These are phyloP conservation scores for Cylindrotheca fusiformis DNA, from an alignment of 108 stramenopile species.

Conservation along the genomic window DNA sequence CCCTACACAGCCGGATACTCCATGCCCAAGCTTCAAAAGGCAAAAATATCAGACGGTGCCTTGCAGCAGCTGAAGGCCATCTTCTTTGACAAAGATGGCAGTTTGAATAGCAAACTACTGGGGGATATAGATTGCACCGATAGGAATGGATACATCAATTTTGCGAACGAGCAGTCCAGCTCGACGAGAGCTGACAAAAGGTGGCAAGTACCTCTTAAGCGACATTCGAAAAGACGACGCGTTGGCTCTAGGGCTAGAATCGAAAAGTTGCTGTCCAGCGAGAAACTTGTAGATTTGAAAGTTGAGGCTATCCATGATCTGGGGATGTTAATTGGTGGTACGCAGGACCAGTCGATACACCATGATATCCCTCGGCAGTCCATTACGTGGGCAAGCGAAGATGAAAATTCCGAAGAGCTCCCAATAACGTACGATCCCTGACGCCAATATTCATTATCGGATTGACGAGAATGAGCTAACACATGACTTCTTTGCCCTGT, in stretches of 20 bases:
- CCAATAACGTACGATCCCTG: no score
- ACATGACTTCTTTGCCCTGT: no score
- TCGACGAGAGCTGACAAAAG: constrained; percentile 14
- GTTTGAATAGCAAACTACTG: constrained; percentile 9
- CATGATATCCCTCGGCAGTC: constrained; percentile 34
- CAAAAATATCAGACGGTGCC: constrained; percentile 2
- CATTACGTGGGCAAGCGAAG: constrained; percentile 17
- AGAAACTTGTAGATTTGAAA: constrained; percentile 5
- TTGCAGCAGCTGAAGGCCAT: constrained; percentile 13
- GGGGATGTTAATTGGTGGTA: constrained; percentile 32
- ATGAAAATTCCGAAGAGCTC: neutral
- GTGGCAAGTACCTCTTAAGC: constrained; percentile 31
- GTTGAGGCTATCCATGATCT: constrained; percentile 25
- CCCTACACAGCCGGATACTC: constrained; percentile 13
- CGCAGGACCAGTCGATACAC: constrained; percentile 34
- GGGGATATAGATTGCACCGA: constrained; percentile 15
- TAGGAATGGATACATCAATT: constrained; percentile 28
- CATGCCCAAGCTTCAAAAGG: constrained; percentile 5
- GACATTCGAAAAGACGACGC: neutral
- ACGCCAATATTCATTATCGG: no score
- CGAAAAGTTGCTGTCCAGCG: constrained; percentile 10
- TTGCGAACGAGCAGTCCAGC: constrained; percentile 11
- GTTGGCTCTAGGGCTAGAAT: constrained; percentile 12
- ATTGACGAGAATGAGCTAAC: no score
- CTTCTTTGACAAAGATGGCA: constrained; percentile 28